A percentile compares a stretch with the other conserved stretches of the same genome.
phyloP scores from a whole-genome alignment of 371 early-diverging fungal species.

The Lichtheimia ornata region DNA sequence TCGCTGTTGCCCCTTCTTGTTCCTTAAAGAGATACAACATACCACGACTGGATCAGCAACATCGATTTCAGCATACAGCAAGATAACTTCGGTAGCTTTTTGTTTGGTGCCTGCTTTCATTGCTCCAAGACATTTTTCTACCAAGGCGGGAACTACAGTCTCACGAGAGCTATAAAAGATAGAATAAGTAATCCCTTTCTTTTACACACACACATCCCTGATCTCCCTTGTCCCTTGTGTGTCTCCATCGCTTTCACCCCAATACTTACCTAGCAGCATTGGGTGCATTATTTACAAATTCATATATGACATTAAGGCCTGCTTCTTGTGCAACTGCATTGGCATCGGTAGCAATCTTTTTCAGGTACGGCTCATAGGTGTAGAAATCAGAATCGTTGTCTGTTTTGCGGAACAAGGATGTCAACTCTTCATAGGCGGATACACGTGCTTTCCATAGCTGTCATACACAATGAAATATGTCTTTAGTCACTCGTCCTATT shows the following conservation, averaged over 20 bases:
- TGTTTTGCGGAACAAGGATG: conserved; percentile 65
- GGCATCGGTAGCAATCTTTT: conserved; percentile 82
- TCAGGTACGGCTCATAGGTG: conserved; percentile 68
- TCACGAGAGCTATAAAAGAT: conserved; percentile 58
- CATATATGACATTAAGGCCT: conserved; percentile 74
- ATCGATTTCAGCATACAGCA: conserved; percentile 88
- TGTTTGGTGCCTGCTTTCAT: conserved; percentile 81
- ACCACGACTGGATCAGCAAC: conserved; percentile 83
- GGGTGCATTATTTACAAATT: conserved; percentile 84
- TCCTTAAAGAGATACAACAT: not conserved
- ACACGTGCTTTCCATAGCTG: conserved; percentile 95
- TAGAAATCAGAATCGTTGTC: conserved; percentile 69
- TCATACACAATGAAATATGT: not conserved
- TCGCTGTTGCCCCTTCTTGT: not conserved
- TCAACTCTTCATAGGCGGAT: conserved; percentile 84
- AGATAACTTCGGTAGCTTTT: conserved; percentile 77
- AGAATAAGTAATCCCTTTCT: not conserved
- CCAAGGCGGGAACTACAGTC: conserved; percentile 75
- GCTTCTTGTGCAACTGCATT: conserved; percentile 94
- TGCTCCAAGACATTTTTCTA: conserved; percentile 89
- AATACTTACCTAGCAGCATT: conserved; percentile 64
- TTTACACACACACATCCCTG: not conserved
- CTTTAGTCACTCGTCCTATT: not conserved
- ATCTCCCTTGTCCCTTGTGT: not conserved
- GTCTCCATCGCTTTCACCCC: not conserved